Percentiles rank a stretch among this genome's conserved stretches.
These are phyloP conservation scores for Vigna reflexopilosa DNA, from an alignment of 306 rosid species.

Conservation along the genomic window DNA sequence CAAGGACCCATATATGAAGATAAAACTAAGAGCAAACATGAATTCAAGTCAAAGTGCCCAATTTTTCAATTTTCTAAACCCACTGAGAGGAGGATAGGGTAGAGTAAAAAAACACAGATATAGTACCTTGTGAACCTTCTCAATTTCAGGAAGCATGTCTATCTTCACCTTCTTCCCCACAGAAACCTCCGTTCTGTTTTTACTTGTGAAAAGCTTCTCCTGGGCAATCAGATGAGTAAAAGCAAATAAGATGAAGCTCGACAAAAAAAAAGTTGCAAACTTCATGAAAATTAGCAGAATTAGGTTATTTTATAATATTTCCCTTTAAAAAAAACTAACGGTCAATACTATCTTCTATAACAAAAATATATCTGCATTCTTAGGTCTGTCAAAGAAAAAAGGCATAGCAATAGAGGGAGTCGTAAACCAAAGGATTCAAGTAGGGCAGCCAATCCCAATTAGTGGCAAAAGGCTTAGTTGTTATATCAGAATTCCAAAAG, in stretches of 20 bases:
- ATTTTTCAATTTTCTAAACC: slow-evolving; percentile 37
- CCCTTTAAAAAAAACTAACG: slow-evolving; percentile 7
- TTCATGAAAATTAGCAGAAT: background rate
- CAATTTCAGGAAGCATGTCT: slow-evolving; percentile 95
- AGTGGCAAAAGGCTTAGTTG: background rate
- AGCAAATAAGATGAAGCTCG: slow-evolving; percentile 48
- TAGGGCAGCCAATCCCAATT: background rate
- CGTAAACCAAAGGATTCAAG: background rate
- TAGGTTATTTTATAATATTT: background rate
- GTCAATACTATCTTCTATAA: slow-evolving; percentile 14
- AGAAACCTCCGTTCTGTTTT: slow-evolving; percentile 78
- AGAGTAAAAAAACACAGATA: slow-evolving; percentile 21
- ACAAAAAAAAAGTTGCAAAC: background rate
- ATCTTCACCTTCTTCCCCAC: slow-evolving; percentile 86
- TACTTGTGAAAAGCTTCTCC: slow-evolving; percentile 91
- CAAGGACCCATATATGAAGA: slow-evolving; percentile 29
- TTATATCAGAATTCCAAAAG: slow-evolving; percentile 7
- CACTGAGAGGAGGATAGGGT: background rate
- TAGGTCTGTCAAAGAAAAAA: background rate
- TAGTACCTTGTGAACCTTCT: slow-evolving; percentile 90
- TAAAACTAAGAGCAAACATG: background rate
- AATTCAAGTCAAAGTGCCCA: background rate
- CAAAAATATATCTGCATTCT: background rate
- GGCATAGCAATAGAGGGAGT: background rate
- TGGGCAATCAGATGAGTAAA: slow-evolving; percentile 47